Conservation (phyloP, 208 protist genomes). For the Spironucleus salmonicida region DNA sequence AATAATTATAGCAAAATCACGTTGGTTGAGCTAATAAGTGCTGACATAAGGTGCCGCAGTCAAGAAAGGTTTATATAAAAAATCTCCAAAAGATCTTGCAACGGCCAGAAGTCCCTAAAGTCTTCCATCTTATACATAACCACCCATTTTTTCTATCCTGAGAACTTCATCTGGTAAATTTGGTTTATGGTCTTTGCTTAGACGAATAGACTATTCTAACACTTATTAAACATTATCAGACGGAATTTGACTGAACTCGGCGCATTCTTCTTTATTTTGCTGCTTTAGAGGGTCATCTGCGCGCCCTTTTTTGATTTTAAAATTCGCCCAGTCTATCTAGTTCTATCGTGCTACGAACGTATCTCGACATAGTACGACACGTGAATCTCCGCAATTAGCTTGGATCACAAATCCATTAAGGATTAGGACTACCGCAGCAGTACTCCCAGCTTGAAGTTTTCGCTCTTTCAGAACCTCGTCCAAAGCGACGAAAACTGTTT, state of each 20-base stretch:
- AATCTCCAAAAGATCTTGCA: slow-evolving; percentile 26
- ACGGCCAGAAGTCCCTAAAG: slow-evolving; percentile 18
- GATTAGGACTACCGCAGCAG: neutral
- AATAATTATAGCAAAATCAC: slow-evolving; percentile 15
- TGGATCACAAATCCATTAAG: neutral
- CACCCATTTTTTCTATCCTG: slow-evolving; percentile 17
- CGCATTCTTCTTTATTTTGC: neutral
- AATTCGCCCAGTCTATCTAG: too few relatives aligned
- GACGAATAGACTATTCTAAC: neutral
- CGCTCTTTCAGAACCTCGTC: neutral
- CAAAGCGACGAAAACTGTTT: neutral
- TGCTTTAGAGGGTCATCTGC: neutral
- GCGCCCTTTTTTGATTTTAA: too few relatives aligned
- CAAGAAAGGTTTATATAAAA: slow-evolving; percentile 4
- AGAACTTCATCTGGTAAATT: neutral
- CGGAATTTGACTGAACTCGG: neutral
- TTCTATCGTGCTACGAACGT: neutral
- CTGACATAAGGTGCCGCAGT: slow-evolving; percentile 6
- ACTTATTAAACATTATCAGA: neutral
- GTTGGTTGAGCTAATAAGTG: neutral
- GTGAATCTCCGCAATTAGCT: slow-evolving; percentile 31
- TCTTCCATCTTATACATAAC: slow-evolving; percentile 24
- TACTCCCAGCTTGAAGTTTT: slow-evolving; percentile 21
- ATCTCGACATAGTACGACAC: neutral
- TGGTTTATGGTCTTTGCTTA: slow-evolving; percentile 29